phyloP scores from a whole-genome alignment of 768 basidiomycete species.

The Phaffia tasmanica region DNA sequence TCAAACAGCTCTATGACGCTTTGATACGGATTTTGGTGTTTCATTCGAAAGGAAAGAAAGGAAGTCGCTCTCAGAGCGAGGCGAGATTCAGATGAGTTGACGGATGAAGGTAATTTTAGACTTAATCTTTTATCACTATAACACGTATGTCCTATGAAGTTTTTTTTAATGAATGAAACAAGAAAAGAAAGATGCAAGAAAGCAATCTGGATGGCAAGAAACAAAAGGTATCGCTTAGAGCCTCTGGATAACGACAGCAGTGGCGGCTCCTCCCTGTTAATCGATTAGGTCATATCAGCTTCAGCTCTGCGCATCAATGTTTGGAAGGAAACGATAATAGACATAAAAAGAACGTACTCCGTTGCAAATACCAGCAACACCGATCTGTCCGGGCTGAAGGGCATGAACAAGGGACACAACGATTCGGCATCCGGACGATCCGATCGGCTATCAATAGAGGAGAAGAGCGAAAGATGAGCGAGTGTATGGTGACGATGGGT shows the following conservation, averaged over 20 bases:
- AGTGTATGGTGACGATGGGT: background rate
- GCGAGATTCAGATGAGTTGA: no score
- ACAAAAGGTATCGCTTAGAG: conserved; percentile 41
- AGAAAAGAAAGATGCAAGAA: no score
- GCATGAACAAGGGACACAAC: conserved; percentile 83
- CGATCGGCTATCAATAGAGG: conserved; percentile 60
- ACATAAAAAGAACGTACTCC: conserved; percentile 53
- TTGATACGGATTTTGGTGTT: no score
- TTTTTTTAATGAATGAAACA: no score
- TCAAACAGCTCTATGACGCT: no score
- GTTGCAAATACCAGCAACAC: conserved; percentile 93
- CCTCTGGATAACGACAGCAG: conserved; percentile 78
- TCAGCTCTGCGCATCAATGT: background rate
- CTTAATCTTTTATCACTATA: no score
- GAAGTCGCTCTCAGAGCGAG: no score
- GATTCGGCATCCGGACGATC: conserved; percentile 89
- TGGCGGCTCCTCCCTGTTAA: conserved; percentile 78
- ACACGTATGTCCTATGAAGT: no score
- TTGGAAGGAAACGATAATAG: background rate
- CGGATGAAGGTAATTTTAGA: no score
- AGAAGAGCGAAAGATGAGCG: conserved; percentile 13
- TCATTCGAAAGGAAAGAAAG: no score
- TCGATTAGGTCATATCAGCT: no score
- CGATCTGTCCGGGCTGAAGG: conserved; percentile 85
- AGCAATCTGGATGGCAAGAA: no score